Conservation (phyloP, 2,329 filamentous ascomycete species). For the Botrytis porri region DNA sequence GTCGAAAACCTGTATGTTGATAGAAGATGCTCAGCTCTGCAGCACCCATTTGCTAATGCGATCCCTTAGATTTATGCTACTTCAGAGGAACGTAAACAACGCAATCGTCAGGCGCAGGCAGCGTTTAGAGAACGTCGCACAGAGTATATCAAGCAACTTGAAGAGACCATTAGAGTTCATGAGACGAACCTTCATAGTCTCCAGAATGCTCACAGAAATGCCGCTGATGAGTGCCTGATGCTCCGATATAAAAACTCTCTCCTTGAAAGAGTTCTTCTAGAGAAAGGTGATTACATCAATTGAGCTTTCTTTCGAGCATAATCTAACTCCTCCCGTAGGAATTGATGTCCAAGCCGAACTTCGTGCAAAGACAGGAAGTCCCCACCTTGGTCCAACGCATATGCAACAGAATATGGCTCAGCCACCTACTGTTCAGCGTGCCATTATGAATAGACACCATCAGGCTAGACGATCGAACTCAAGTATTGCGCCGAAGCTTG, state of each 20-base stretch:
- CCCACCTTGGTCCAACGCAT: constrained; percentile 69
- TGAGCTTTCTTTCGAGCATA: neutral
- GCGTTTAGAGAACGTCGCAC: constrained; percentile 95
- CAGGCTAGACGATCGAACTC: constrained; percentile 68
- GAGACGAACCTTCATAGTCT: constrained; percentile 90
- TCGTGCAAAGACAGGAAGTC: constrained; percentile 86
- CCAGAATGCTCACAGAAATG: constrained; percentile 89
- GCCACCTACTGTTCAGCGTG: constrained; percentile 73
- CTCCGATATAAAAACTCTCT: constrained; percentile 97
- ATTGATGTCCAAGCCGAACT: constrained; percentile 98
- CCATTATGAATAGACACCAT: constrained; percentile 73
- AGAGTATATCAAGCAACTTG: constrained; percentile 98
- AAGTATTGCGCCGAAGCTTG: constrained; percentile 72
- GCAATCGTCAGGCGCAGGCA: constrained; percentile 94
- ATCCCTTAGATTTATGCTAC: constrained; percentile 85
- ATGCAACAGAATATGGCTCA: constrained; percentile 67
- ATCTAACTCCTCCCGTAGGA: constrained; percentile 50
- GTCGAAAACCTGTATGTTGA: constrained; percentile 83
- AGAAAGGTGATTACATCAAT: constrained; percentile 67
- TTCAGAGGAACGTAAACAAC: constrained; percentile 96
- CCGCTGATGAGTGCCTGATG: constrained; percentile 97
- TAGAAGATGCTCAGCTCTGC: constrained; percentile 14
- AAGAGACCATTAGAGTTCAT: constrained; percentile 95
- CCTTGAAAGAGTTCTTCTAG: constrained; percentile 88
- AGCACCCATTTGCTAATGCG: constrained; percentile 26